Percentiles rank a stretch among this genome's conserved stretches.
Conservation (phyloP, 495 filamentous ascomycete genomes). For the Aspergillus biplanus region DNA sequence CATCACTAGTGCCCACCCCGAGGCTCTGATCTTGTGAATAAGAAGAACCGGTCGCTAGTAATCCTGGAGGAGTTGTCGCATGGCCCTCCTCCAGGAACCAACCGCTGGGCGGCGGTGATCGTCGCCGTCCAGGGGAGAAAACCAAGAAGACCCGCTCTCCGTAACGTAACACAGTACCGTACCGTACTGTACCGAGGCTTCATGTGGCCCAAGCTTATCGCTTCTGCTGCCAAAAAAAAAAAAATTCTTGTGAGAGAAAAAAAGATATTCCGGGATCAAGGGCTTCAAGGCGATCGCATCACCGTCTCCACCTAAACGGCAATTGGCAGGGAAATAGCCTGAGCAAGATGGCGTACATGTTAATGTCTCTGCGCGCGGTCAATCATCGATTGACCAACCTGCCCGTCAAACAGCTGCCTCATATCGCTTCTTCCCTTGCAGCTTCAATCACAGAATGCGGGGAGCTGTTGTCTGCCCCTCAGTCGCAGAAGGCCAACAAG, state of each 20-base stretch:
- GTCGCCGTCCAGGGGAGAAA: conserved; percentile 18
- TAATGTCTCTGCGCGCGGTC: conserved; percentile 58
- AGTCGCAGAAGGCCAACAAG: conserved; percentile 51
- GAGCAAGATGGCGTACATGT: conserved; percentile 25
- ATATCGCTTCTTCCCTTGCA: conserved; percentile 62
- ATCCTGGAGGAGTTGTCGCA: conserved; percentile 10
- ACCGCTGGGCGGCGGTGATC: conserved; percentile 15
- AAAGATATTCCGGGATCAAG: conserved; percentile 6
- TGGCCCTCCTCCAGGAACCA: conserved; percentile 12
- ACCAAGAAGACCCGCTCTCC: conserved; percentile 8
- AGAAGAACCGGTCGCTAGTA: not conserved
- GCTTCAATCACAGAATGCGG: conserved; percentile 63
- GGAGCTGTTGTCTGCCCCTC: conserved; percentile 56
- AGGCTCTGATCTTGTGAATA: conserved; percentile 18
- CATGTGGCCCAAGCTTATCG: conserved; percentile 31
- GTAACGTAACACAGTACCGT: conserved; percentile 30
- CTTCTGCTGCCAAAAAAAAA: conserved; percentile 13
- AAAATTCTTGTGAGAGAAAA: conserved; percentile 4
- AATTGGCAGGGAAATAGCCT: not conserved
- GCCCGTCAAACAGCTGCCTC: conserved; percentile 64
- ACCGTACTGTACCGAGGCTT: conserved; percentile 35
- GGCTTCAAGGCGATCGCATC: not conserved
- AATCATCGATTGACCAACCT: conserved; percentile 69
- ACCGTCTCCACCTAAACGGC: not conserved
- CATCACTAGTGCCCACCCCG: conserved; percentile 27